A percentile compares a stretch with the other conserved stretches of the same genome.
Conservation (phyloP, 2,329 filamentous ascomycete genomes). For the Davidsoniella australis region DNA sequence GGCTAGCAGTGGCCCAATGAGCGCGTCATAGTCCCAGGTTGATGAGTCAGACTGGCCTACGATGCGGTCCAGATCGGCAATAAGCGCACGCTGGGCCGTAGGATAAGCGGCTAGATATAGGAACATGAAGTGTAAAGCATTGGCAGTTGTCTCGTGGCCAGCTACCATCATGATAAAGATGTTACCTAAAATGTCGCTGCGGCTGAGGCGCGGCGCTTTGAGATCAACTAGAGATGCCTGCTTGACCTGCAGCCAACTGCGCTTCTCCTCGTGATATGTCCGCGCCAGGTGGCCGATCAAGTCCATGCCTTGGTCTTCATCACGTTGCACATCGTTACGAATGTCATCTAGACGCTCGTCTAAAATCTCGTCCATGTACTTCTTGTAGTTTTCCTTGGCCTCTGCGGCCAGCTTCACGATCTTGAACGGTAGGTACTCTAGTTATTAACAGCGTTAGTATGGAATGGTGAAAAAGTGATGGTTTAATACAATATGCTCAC, state of each 20-base stretch:
- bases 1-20: constrained; percentile 47
- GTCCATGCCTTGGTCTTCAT: constrained; percentile 32
- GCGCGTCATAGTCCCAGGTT: constrained; percentile 54
- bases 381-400: constrained; percentile 44
- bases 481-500: constrained; percentile 20
- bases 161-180: constrained; percentile 53
- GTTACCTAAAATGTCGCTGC: constrained; percentile 55
- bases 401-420: constrained; percentile 32
- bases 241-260: constrained; percentile 5
- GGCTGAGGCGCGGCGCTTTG: constrained; percentile 27
- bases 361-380: constrained; percentile 55
- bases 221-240: constrained; percentile 12
- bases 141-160: constrained; percentile 68
- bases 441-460: background rate
- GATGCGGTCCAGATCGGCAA: constrained; percentile 50
- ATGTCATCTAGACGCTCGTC: constrained; percentile 36
- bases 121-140: constrained; percentile 54
- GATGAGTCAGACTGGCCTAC: constrained; percentile 35
- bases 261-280: constrained; percentile 22
- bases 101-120: constrained; percentile 51
- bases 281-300: constrained; percentile 34
- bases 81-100: constrained; percentile 44
- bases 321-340: constrained; percentile 18
- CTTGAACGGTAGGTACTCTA: constrained; percentile 32
- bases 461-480: background rate